Evolutionary conservation across 768 basidiomycete species (phyloP).

Genomic region (Vararia minispora): DNA sequence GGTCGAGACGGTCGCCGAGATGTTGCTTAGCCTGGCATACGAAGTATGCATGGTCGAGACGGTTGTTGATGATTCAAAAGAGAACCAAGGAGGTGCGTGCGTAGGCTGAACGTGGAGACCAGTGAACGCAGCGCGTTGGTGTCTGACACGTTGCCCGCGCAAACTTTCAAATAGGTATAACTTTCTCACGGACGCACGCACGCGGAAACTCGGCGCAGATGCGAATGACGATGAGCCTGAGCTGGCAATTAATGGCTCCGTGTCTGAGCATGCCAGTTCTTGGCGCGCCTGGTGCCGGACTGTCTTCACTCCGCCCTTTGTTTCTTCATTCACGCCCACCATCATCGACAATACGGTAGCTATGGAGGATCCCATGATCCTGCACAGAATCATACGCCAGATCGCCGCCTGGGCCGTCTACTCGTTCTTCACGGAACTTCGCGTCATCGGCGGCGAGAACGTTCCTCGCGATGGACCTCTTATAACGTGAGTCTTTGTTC

Average conservation of each 20-base stretch:
- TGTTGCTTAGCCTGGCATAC: constrained; percentile 61
- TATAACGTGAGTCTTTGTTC: constrained; percentile 59
- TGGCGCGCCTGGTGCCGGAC: neutral
- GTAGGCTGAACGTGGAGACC: neutral
- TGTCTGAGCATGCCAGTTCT: too few species aligned
- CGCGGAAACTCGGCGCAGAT: too few species aligned
- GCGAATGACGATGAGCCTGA: too few species aligned
- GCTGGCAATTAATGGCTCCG: too few species aligned
- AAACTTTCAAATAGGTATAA: constrained; percentile 1
- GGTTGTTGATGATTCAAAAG: constrained; percentile 6
- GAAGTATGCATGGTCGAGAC: constrained; percentile 74
- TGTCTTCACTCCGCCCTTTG: neutral
- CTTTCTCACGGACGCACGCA: too few species aligned
- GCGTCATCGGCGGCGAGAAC: constrained; percentile 79
- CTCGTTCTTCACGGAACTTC: constrained; percentile 85
- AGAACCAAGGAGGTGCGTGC: constrained; percentile 1
- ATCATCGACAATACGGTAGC: neutral
- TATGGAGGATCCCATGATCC: constrained; percentile 27
- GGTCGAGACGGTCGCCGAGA: constrained; percentile 62
- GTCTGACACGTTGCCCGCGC: constrained; percentile 3
- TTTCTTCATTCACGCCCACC: neutral
- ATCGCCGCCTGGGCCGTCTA: constrained; percentile 65
- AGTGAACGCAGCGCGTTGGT: neutral
- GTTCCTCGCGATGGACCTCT: constrained; percentile 85
- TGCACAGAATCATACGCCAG: constrained; percentile 62